Evolutionary conservation across 164 flowering plant genomes (phyloP).

Genomic region (Annona squamosa): DNA sequence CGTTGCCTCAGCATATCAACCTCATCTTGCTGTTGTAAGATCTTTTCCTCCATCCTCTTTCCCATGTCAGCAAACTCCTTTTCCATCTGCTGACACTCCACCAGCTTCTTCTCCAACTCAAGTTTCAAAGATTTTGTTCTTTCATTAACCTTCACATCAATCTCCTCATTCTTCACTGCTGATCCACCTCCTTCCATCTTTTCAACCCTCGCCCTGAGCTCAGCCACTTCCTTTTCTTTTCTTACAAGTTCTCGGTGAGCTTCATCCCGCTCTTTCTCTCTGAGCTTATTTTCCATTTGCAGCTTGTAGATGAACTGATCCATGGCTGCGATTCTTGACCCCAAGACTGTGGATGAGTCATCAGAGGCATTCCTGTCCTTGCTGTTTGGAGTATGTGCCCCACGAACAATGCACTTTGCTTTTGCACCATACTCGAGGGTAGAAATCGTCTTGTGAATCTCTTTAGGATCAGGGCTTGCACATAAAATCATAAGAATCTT

Average conservation of each 20-base stretch:
- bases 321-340: conserved; percentile 84
- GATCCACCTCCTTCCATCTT: conserved; percentile 28
- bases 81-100: conserved; percentile 70
- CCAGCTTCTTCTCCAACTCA: conserved; percentile 62
- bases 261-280: conserved; percentile 71
- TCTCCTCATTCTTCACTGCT: conserved; percentile 54
- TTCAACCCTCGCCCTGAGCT: conserved; percentile 48
- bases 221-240: conserved; percentile 78
- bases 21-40: conserved; percentile 72
- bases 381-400: conserved; percentile 59
- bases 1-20: conserved; percentile 65
- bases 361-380: conserved; percentile 55
- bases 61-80: conserved; percentile 64
- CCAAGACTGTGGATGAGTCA: conserved; percentile 65
- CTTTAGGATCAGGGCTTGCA: conserved; percentile 96
- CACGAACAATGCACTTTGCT: conserved; percentile 93
- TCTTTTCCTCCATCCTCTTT: conserved; percentile 80
- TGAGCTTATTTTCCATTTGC: conserved; percentile 75
- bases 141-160: conserved; percentile 67
- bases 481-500: conserved; percentile 90
- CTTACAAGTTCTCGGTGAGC: conserved; percentile 58
- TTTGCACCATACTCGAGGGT: conserved; percentile 99
- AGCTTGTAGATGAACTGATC: conserved; percentile 81
- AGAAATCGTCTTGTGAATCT: conserved; percentile 80
- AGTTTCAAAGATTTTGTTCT: conserved; percentile 40